A percentile compares a stretch with the other conserved stretches of the same genome.
Evolutionary conservation across 768 basidiomycete genomes (phyloP).

Genomic region (Auricularia auricula-judae): DNA sequence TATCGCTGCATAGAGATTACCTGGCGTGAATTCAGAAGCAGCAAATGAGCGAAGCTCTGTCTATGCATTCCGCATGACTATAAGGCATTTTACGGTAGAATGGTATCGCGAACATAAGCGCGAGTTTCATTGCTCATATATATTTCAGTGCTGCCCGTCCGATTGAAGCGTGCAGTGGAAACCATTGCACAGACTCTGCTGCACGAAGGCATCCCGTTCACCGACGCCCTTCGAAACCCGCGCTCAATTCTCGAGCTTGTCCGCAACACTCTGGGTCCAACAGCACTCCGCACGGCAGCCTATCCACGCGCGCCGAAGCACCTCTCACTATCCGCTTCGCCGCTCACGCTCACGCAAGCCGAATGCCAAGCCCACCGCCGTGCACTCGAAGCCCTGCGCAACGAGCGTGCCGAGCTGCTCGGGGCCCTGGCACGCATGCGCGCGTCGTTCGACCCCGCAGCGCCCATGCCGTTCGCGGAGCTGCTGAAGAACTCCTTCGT

Average conservation of each 20-base stretch:
- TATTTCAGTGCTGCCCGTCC: constrained; percentile 12
- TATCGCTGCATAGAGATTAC: no score
- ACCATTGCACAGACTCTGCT: constrained; percentile 31
- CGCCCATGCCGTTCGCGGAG: neutral
- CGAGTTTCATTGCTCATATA: neutral
- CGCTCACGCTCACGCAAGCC: constrained; percentile 50
- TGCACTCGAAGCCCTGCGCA: constrained; percentile 50
- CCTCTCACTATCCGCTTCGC: constrained; percentile 30
- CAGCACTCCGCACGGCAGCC: constrained; percentile 40
- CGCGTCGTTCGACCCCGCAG: constrained; percentile 16
- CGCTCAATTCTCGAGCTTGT: constrained; percentile 39
- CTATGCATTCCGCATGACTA: no score
- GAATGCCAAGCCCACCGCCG: constrained; percentile 55
- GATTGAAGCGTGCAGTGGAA: constrained; percentile 4
- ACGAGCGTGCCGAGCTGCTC: constrained; percentile 56
- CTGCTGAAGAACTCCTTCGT: neutral
- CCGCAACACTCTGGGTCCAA: constrained; percentile 34
- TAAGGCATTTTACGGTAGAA: no score
- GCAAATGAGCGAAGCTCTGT: no score
- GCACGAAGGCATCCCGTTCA: constrained; percentile 34
- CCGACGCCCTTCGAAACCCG: constrained; percentile 34
- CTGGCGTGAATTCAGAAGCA: no score
- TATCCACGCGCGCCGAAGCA: constrained; percentile 44
- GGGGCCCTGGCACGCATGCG: constrained; percentile 52
- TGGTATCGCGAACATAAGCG: neutral